These are phyloP conservation scores for Calonectria honghensis DNA, from an alignment of 2,329 filamentous ascomycete genomes.

Conservation along the genomic window DNA sequence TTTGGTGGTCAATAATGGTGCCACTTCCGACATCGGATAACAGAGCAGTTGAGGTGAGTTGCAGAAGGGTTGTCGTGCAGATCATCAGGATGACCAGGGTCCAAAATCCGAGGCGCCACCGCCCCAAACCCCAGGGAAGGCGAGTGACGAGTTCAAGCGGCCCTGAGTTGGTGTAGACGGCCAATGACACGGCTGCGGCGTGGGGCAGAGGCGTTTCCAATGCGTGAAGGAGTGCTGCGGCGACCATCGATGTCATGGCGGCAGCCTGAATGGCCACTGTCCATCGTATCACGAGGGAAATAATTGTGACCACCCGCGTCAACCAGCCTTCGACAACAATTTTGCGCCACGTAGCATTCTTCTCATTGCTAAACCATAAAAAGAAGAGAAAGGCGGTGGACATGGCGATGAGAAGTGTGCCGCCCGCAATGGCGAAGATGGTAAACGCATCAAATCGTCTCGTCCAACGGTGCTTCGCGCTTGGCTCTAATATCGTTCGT, in stretches of 20 bases:
- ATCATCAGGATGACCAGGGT: neutral
- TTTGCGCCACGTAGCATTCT: neutral
- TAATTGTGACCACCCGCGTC: neutral
- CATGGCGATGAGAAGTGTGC: neutral
- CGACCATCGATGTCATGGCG: slow-evolving; percentile 1
- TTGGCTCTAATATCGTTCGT: neutral
- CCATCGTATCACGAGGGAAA: slow-evolving; percentile 1
- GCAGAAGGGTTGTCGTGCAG: neutral
- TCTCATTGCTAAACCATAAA: neutral
- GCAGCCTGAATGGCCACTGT: neutral
- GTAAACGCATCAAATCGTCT: neutral
- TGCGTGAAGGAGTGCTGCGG: neutral
- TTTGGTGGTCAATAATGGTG: neutral
- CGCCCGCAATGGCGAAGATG: neutral
- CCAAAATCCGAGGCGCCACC: neutral
- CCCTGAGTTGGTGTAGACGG: neutral
- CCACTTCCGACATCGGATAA: neutral
- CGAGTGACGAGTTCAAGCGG: neutral
- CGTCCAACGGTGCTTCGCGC: neutral
- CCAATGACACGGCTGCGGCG: neutral
- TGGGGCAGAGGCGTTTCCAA: neutral
- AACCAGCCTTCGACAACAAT: neutral
- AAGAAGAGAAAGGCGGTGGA: neutral
- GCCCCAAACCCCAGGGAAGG: neutral
- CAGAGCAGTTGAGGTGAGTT: neutral